phyloP scores from a whole-genome alignment of 768 basidiomycete genomes.

The Pholiota molesta region DNA sequence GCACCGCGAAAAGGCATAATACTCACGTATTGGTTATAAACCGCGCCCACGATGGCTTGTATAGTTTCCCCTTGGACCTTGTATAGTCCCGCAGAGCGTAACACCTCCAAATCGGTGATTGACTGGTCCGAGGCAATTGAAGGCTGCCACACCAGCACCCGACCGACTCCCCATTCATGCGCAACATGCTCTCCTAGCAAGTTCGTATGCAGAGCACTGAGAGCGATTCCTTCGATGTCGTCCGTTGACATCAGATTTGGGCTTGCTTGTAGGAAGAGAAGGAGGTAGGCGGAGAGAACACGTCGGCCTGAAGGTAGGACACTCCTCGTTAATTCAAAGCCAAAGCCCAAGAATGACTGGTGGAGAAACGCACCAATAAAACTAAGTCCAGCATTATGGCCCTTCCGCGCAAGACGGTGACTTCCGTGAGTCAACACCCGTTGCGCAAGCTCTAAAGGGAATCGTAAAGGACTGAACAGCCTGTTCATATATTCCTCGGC shows the following conservation, averaged over 20 bases:
- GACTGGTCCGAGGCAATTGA: conserved; percentile 39
- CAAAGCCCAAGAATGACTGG: not conserved
- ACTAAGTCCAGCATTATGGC: conserved; percentile 72
- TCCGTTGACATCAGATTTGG: conserved; percentile 47
- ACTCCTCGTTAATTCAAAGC: not conserved
- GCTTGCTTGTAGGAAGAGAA: conserved; percentile 68
- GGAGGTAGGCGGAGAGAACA: conserved; percentile 74
- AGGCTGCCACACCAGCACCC: conserved; percentile 76
- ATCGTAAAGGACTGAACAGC: conserved; percentile 67
- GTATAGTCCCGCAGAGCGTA: conserved; percentile 65
- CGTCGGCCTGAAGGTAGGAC: conserved; percentile 59
- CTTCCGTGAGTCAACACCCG: conserved; percentile 80
- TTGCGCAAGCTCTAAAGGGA: conserved; percentile 70
- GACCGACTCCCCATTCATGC: conserved; percentile 71
- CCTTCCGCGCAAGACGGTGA: conserved; percentile 64
- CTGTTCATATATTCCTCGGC: conserved; percentile 55
- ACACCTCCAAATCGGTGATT: conserved; percentile 35
- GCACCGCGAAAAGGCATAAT: conserved; percentile 1
- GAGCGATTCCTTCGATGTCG: conserved; percentile 58
- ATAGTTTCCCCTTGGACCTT: conserved; percentile 81
- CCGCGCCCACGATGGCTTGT: conserved; percentile 74
- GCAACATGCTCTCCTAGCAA: conserved; percentile 75
- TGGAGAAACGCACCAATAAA: conserved; percentile 64
- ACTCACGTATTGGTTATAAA: conserved; percentile 80
- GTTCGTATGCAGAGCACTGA: conserved; percentile 68